These are phyloP conservation scores for Phenoliferia sp. DNA, from an alignment of 1,284 basidiomycete genomes.

Conservation along the genomic window DNA sequence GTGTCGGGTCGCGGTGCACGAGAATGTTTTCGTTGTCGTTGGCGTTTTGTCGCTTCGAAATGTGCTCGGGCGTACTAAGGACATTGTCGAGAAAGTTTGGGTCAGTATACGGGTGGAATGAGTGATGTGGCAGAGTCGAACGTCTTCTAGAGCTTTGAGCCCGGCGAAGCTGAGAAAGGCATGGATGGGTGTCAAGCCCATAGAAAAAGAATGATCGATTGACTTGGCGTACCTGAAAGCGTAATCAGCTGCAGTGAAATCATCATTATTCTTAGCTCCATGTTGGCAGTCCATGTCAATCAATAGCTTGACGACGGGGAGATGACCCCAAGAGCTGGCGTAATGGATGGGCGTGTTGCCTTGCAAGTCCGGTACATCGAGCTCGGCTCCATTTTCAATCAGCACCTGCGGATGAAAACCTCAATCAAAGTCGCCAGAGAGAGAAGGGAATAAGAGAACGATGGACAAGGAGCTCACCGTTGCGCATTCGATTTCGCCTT, in stretches of 20 bases:
- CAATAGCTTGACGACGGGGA: slow-evolving; percentile 73
- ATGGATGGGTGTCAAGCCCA: too few relatives aligned
- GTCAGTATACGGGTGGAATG: not conserved
- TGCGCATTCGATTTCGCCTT: slow-evolving; percentile 82
- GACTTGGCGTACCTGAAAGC: slow-evolving; percentile 67
- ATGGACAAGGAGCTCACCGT: slow-evolving; percentile 50
- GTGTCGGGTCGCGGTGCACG: not conserved
- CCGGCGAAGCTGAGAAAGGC: slow-evolving; percentile 13
- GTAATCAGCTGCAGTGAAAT: slow-evolving; percentile 86
- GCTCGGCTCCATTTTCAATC: slow-evolving; percentile 79
- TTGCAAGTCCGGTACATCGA: slow-evolving; percentile 78
- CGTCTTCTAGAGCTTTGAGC: slow-evolving; percentile 19
- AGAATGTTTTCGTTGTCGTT: slow-evolving; percentile 6
- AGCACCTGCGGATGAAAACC: slow-evolving; percentile 57
- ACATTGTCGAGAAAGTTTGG: not conserved
- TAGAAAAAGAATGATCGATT: not conserved
- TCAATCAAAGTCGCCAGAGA: too few relatives aligned
- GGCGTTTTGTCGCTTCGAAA: slow-evolving; percentile 8
- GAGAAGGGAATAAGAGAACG: slow-evolving; percentile 7
- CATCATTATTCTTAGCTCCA: slow-evolving; percentile 75
- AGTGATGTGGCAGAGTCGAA: not conserved
- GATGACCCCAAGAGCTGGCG: slow-evolving; percentile 65
- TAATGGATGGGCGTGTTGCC: slow-evolving; percentile 92
- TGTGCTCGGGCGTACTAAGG: slow-evolving; percentile 11
- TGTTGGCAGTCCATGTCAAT: slow-evolving; percentile 83